Base-by-base conservation (phyloP, 345 rosid genomes). In the Citrus hindsii region DNA sequence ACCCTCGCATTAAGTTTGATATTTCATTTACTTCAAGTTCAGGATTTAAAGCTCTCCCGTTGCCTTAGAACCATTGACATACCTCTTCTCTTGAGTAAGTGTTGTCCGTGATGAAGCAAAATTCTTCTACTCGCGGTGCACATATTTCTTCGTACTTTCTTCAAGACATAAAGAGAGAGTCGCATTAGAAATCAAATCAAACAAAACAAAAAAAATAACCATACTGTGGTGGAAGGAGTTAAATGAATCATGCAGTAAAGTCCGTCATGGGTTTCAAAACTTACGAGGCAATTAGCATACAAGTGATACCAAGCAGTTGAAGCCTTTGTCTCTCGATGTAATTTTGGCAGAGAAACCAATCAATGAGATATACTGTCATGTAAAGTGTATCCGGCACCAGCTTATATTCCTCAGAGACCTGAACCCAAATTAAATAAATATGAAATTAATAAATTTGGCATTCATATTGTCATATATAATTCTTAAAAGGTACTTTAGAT, bases 251-350 rank as follows among this genome's bases (percentile, higher is more conserved):
- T 73, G 35, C 42, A 69, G 40, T 67, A 63, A 78, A 69, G 32
- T 74, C 12, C 76, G 46, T n/a, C 24, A 73, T 30, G 48, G 77
- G 77, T 65, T 42, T 2, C 67, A 79, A 58, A 77, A 74, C 98
- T 93, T 90, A 95, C 98, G 98, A 95, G 42, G 97, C 95, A 69
- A 93, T 87, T 67, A 95, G 91, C 97, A 93, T 90, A 93, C 97
- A 95, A 80, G 95, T 92, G 87, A 95, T 90, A 75, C 98, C 99
- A 74, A 96, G 95, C 79, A 96, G 84, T 85, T 96, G 99, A 84
- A 94, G 95, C 78, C 83, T 90, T 21, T 82, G 92, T 73, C 92
- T 90, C 77, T 91, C 95, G 25, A 92, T 85, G 79, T 83, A 88
- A 85, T 87, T 91, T 69, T 88, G 91, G 25, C 89, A 80, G 37